A percentile compares a stretch with the other conserved stretches of the same genome.
phyloP scores from a whole-genome alignment of 495 filamentous ascomycete species.

The Monascus purpureus region DNA sequence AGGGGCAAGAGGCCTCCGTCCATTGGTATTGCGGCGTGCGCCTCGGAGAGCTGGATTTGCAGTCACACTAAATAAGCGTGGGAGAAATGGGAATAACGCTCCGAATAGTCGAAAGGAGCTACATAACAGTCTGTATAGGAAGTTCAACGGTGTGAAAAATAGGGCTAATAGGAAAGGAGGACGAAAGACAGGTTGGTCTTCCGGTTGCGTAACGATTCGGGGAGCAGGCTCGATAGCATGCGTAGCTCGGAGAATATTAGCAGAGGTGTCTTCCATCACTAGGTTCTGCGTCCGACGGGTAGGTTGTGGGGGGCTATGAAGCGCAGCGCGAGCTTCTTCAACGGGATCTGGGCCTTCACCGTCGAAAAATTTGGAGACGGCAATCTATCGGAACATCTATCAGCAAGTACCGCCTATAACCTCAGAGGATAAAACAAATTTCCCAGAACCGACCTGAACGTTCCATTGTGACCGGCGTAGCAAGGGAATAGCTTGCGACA shows the following conservation, averaged over 20 bases:
- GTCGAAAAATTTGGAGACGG: constrained; percentile 93
- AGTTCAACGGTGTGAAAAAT: constrained; percentile 67
- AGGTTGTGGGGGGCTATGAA: constrained; percentile 37
- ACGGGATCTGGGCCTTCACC: constrained; percentile 76
- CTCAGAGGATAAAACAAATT: constrained; percentile 1
- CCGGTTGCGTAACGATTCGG: constrained; percentile 62
- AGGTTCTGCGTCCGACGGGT: constrained; percentile 38
- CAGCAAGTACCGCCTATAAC: constrained; percentile 5
- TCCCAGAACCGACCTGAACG: constrained; percentile 50
- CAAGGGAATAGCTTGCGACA: constrained; percentile 62
- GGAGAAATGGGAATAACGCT: constrained; percentile 68
- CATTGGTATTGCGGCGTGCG: constrained; percentile 47
- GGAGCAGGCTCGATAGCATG: constrained; percentile 45
- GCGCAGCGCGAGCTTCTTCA: constrained; percentile 56
- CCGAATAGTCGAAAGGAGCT: constrained; percentile 51
- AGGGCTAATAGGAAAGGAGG: constrained; percentile 63
- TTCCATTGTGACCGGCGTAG: constrained; percentile 89
- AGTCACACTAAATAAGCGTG: constrained; percentile 46
- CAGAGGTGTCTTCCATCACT: constrained; percentile 48
- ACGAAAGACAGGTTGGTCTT: constrained; percentile 45
- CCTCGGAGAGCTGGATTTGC: constrained; percentile 34
- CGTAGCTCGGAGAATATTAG: constrained; percentile 19
- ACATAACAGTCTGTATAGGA: constrained; percentile 56
- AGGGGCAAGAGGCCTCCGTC: constrained; percentile 60
- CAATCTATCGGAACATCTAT: constrained; percentile 46